phyloP scores from a whole-genome alignment of 2,329 filamentous ascomycete species.

The Pyrenochaeta sp. region DNA sequence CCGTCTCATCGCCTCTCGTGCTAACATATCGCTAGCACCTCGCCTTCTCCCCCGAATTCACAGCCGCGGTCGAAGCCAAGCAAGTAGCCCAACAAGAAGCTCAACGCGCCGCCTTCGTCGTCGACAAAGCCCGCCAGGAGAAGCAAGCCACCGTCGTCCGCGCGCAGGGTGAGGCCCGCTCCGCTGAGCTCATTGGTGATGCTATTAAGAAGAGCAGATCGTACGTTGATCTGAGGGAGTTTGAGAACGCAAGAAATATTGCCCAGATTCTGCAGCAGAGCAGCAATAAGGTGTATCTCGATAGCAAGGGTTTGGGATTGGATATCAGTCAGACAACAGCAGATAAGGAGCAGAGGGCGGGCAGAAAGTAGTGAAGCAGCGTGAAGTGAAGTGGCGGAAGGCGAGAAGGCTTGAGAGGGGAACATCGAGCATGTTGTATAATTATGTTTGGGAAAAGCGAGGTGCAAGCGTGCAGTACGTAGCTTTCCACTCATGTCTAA shows the following conservation, averaged over 20 bases:
- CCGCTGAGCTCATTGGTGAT: conserved; percentile 96
- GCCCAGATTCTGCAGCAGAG: conserved; percentile 88
- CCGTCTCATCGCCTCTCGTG: background rate
- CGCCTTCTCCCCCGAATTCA: conserved; percentile 75
- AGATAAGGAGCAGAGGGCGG: conserved; percentile 51
- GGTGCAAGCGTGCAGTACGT: conserved; percentile 28
- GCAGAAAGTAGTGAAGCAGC: conserved; percentile 21
- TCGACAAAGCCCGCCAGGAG: conserved; percentile 98
- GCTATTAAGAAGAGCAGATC: conserved; percentile 99
- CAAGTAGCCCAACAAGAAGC: conserved; percentile 87
- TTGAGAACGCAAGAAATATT: conserved; percentile 93
- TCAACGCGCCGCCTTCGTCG: conserved; percentile 94
- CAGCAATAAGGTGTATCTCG: conserved; percentile 93
- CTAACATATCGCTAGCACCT: conserved; percentile 61
- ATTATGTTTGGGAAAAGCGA: conserved; percentile 26
- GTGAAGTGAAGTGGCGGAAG: background rate
- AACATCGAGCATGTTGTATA: conserved; percentile 31
- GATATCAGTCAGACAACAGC: conserved; percentile 70
- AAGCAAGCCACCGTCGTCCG: conserved; percentile 99
- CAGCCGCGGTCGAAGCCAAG: conserved; percentile 73
- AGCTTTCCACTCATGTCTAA: conserved; percentile 48
- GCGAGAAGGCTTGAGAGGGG: background rate
- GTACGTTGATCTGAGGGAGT: conserved; percentile 96
- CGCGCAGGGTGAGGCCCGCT: conserved; percentile 98
- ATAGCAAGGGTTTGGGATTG: conserved; percentile 87